These are phyloP conservation scores for Plasmodium yoelii DNA, from an alignment of 169 alveolate genomes.

Conservation along the genomic window DNA sequence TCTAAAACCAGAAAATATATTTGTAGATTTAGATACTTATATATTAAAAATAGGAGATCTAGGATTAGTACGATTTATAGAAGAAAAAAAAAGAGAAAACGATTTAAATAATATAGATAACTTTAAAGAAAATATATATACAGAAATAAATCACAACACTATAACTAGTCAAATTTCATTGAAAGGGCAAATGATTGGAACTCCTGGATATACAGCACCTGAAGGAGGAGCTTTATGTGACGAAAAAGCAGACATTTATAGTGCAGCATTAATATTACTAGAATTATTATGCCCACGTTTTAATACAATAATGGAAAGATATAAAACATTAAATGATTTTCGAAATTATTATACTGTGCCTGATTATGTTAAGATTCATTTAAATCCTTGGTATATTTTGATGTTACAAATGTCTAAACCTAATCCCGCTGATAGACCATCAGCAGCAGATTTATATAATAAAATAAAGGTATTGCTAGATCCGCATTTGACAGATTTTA, in stretches of 20 bases:
- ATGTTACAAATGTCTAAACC: slow-evolving; percentile 88
- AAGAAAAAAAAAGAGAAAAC: slow-evolving; percentile 81
- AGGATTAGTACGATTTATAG: slow-evolving; percentile 91
- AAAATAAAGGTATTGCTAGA: slow-evolving; percentile 80
- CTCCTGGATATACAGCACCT: slow-evolving; percentile 94
- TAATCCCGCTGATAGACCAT: slow-evolving; percentile 89
- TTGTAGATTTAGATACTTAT: slow-evolving; percentile 87
- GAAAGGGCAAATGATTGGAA: slow-evolving; percentile 91
- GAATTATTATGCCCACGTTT: slow-evolving; percentile 92
- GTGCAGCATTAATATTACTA: slow-evolving; percentile 90
- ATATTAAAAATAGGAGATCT: slow-evolving; percentile 92
- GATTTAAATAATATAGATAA: slow-evolving; percentile 57
- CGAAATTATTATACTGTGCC: slow-evolving; percentile 87
- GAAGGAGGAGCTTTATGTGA: slow-evolving; percentile 93
- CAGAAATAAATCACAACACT: slow-evolving; percentile 70
- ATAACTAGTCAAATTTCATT: slow-evolving; percentile 81
- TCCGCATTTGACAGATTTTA: slow-evolving; percentile 68
- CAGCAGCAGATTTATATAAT: slow-evolving; percentile 87
- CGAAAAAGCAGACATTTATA: slow-evolving; percentile 92
- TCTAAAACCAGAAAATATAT: slow-evolving; percentile 92
- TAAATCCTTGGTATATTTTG: slow-evolving; percentile 87
- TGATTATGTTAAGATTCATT: slow-evolving; percentile 81
- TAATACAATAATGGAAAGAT: slow-evolving; percentile 91
- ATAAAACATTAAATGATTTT: slow-evolving; percentile 87
- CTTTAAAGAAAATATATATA: slow-evolving; percentile 55